Conservation (phyloP, 2,329 filamentous ascomycete genomes). For the Coniochaeta hoffmannii region DNA sequence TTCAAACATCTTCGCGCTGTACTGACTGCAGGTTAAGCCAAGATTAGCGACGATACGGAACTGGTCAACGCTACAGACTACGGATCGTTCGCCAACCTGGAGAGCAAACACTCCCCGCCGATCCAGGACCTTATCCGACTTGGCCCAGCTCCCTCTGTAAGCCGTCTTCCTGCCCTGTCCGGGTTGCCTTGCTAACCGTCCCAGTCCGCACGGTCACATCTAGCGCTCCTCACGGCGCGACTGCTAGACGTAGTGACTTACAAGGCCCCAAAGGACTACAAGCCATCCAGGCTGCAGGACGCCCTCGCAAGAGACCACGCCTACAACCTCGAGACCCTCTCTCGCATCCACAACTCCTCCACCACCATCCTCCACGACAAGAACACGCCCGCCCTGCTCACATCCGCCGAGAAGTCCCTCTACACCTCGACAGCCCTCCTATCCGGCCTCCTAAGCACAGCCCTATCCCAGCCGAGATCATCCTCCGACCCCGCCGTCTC, state of each 20-base stretch:
- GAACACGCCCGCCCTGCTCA: constrained; percentile 22
- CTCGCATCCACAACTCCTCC: constrained; percentile 34
- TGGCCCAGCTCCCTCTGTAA: constrained; percentile 44
- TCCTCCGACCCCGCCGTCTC: constrained; percentile 7
- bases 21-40: constrained; percentile 22
- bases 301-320: constrained; percentile 32
- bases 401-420: constrained; percentile 33
- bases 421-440: constrained; percentile 36
- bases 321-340: constrained; percentile 34
- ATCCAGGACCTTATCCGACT: constrained; percentile 38
- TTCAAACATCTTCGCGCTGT: constrained; percentile 2
- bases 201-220: constrained; percentile 41
- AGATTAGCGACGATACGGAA: constrained; percentile 28
- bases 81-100: constrained; percentile 42
- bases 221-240: constrained; percentile 40
- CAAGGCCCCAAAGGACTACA: constrained; percentile 43
- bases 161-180: constrained; percentile 10
- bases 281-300: constrained; percentile 31
- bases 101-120: constrained; percentile 26
- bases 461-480: constrained; percentile 10
- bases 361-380: constrained; percentile 26
- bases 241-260: constrained; percentile 43
- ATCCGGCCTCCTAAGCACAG: constrained; percentile 17
- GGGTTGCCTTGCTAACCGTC: background rate
- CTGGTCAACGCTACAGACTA: constrained; percentile 43